Base-by-base conservation (phyloP, 805 yeast species). In the Cyberlindnera galapagoensis region DNA sequence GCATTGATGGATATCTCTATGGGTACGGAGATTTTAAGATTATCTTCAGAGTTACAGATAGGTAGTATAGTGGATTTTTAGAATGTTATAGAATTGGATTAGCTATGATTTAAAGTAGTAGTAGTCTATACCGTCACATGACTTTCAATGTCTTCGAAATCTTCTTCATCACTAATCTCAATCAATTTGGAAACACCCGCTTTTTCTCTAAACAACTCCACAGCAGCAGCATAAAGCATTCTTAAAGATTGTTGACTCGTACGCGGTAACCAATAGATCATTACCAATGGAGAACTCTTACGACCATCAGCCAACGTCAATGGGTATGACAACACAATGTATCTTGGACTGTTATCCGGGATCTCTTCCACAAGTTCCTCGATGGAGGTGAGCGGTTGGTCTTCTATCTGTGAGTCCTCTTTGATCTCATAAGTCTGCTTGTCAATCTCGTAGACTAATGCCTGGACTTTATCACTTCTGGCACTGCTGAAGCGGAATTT, bases 161-260 rank as follows among this genome's bases (percentile, higher is more conserved):
- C 90, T 24, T 81, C 88, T 36, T 73, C 79, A 29, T 81, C 87
- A 13, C 65, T 72, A 17, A 76, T 49, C 46, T 80, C 80, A 24
- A 80, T 62, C 21, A 80, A 52, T 57, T 49, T 57, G 8, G 56
- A 45, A 8, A 51, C 56, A 24, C 56, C 56, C n/a, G 54, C 54
- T 23, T 80, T 78, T 30, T 73, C 76, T 55, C 90, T 69, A 36
- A 88, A 69, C 42, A 80, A 59, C 53, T 88, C 96, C 15, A 84
- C 72, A 3, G 95, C 94, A 5, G 92, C 94, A 1, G 96, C 97
- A 47, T 86, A 87, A 30, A 84, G 59, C 97, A 87, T 88, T 55
- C 80, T 77, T 49, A 71, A 65, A 34, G 81, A 83, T 52, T 80
- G 90, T 12, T 83, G 80, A n/a, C 85, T 68, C 1, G 94, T 85